These are phyloP conservation scores for Starmerella floris DNA, from an alignment of 805 yeast genomes.

Conservation along the genomic window DNA sequence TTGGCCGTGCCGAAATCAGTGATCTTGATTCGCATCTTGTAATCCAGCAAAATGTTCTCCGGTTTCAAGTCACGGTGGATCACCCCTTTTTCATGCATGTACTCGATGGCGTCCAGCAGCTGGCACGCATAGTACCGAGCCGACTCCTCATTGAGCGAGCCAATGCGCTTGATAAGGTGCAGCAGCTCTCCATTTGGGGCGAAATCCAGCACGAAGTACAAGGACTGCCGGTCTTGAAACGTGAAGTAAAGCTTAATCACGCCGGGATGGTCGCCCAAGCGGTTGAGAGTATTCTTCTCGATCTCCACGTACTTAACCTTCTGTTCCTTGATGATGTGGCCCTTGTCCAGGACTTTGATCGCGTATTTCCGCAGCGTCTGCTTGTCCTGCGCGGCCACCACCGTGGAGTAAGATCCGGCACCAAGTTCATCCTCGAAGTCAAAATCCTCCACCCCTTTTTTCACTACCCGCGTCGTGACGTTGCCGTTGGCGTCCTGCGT, in stretches of 20 bases:
- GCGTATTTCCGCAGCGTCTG: constrained; percentile 71
- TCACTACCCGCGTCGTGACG: constrained; percentile 38
- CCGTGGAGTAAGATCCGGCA: constrained; percentile 93
- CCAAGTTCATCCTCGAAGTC: constrained; percentile 81
- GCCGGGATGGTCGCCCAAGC: constrained; percentile 88
- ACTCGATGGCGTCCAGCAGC: constrained; percentile 77
- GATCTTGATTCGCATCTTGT: constrained; percentile 75
- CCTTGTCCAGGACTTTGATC: constrained; percentile 77
- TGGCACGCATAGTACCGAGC: constrained; percentile 73
- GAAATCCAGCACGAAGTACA: constrained; percentile 84
- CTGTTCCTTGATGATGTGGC: constrained; percentile 85
- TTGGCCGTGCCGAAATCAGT: constrained; percentile 99
- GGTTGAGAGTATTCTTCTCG: constrained; percentile 77
- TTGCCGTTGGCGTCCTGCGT: constrained; percentile 31
- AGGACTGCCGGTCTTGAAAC: constrained; percentile 77
- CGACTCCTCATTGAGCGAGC: constrained; percentile 62
- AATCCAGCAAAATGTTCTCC: constrained; percentile 74
- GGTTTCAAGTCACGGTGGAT: constrained; percentile 93
- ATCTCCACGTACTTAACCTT: constrained; percentile 92
- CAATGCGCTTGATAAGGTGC: constrained; percentile 48
- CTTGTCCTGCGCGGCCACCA: constrained; percentile 69
- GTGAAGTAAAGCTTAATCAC: constrained; percentile 84
- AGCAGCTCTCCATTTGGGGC: constrained; percentile 93
- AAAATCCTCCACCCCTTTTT: constrained; percentile 62
- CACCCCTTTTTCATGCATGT: constrained; percentile 78